phyloP scores from a whole-genome alignment of 1,284 basidiomycete genomes.

The Cryptococcus sp. region DNA sequence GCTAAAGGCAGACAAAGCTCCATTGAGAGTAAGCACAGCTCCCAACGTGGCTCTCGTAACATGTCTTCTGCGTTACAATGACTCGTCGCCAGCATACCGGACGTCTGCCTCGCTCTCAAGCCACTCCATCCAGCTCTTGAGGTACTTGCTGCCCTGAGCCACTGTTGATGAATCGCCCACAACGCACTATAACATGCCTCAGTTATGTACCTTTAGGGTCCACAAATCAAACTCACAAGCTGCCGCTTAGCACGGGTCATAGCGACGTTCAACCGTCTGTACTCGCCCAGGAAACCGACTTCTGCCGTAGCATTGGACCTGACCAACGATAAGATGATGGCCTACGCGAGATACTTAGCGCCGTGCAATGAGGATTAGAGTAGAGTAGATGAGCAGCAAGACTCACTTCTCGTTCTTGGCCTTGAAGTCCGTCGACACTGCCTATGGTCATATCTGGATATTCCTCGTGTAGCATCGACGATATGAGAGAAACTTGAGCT shows the following conservation, averaged over 20 bases:
- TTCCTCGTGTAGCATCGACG: slow-evolving; percentile 70
- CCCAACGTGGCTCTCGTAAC: no score
- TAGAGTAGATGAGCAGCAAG: neutral
- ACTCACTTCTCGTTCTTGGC: slow-evolving; percentile 64
- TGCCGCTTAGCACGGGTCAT: slow-evolving; percentile 94
- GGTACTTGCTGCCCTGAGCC: slow-evolving; percentile 73
- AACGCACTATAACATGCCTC: slow-evolving; percentile 63
- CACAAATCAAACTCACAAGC: slow-evolving; percentile 60
- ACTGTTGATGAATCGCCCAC: slow-evolving; percentile 90
- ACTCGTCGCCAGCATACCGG: slow-evolving; percentile 66
- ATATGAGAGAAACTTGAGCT: slow-evolving; percentile 81
- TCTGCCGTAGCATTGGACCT: slow-evolving; percentile 80
- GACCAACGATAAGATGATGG: slow-evolving; percentile 83
- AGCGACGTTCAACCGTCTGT: slow-evolving; percentile 85
- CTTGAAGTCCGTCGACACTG: slow-evolving; percentile 91
- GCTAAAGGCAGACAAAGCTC: no score
- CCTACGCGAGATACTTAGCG: slow-evolving; percentile 54
- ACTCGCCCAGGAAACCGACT: slow-evolving; percentile 89
- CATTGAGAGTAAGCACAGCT: no score
- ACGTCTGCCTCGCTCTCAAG: slow-evolving; percentile 87
- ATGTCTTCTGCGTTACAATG: neutral
- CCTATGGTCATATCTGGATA: slow-evolving; percentile 80
- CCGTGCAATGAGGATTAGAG: neutral
- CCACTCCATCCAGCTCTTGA: slow-evolving; percentile 88
- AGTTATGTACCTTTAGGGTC: neutral